Conservation (phyloP, 1,284 basidiomycete genomes). For the Phenoliferia sp. region DNA sequence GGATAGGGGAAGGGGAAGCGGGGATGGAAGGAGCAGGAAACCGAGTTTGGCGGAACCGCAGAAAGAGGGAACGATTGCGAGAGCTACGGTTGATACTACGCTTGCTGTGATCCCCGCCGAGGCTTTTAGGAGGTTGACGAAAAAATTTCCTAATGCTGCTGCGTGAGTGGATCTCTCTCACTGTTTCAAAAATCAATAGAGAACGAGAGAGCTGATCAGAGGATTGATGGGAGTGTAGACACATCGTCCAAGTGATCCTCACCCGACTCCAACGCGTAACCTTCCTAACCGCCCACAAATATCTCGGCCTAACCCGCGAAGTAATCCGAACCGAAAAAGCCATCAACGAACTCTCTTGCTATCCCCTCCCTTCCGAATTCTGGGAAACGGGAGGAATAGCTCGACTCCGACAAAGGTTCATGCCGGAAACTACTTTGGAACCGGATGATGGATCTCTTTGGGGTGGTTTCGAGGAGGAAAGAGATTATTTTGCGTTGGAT, state of each 20-base stretch:
- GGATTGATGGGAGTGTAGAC: constrained; percentile 38
- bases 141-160: constrained; percentile 93
- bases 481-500: constrained; percentile 42
- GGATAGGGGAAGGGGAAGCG: too few species aligned
- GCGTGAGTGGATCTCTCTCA: constrained; percentile 46
- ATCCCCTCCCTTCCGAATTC: constrained; percentile 84
- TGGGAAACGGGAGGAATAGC: constrained; percentile 92
- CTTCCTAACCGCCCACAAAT: constrained; percentile 88
- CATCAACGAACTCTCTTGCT: constrained; percentile 93
- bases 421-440: constrained; percentile 19
- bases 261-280: constrained; percentile 95
- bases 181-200: background rate
- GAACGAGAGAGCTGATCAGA: background rate
- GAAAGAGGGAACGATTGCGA: constrained; percentile 57
- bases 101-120: constrained; percentile 98
- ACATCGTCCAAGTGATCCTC: constrained; percentile 96
- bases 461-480: constrained; percentile 27
- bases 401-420: constrained; percentile 74
- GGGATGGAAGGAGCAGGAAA: background rate
- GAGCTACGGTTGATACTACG: constrained; percentile 89
- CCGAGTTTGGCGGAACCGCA: background rate
- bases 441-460: constrained; percentile 31
- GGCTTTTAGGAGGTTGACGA: constrained; percentile 83
- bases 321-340: constrained; percentile 93
- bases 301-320: constrained; percentile 90